These are phyloP conservation scores for Monilinia fructicola DNA, from an alignment of 2,329 filamentous ascomycete genomes.

Conservation along the genomic window DNA sequence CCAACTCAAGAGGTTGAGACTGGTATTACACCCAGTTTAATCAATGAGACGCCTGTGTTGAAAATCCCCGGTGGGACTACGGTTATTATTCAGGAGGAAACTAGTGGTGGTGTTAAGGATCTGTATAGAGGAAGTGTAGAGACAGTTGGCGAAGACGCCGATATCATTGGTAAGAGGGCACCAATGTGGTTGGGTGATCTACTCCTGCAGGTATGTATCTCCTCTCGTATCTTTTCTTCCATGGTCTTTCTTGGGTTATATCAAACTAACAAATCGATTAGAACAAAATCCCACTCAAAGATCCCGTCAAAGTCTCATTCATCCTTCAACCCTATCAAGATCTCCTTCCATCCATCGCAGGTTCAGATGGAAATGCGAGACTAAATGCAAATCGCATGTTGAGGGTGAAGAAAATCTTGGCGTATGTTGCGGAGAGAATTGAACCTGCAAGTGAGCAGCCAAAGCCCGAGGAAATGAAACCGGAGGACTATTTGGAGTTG, in stretches of 20 bases:
- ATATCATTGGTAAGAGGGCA: constrained; percentile 79
- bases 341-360: constrained; percentile 69
- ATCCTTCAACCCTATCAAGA: constrained; percentile 80
- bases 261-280: constrained; percentile 40
- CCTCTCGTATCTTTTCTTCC: not conserved
- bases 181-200: constrained; percentile 93
- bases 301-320: constrained; percentile 96
- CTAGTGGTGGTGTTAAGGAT: constrained; percentile 70
- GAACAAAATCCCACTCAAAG: constrained; percentile 81
- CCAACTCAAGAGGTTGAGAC: constrained; percentile 58
- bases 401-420: constrained; percentile 88
- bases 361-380: constrained; percentile 77
- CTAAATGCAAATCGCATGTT: constrained; percentile 97
- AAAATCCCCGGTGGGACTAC: constrained; percentile 68
- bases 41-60: constrained; percentile 73
- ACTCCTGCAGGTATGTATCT: constrained; percentile 60
- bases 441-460: constrained; percentile 64
- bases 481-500: constrained; percentile 91
- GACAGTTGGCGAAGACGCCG: constrained; percentile 71
- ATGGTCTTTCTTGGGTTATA: not conserved
- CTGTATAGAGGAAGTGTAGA: constrained; percentile 88
- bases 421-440: constrained; percentile 89
- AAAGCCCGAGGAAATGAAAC: constrained; percentile 62
- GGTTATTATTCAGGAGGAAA: constrained; percentile 69
- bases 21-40: constrained; percentile 65